Conservation (phyloP, 2,329 filamentous ascomycete genomes). For the Dothideomycetes sp. region DNA sequence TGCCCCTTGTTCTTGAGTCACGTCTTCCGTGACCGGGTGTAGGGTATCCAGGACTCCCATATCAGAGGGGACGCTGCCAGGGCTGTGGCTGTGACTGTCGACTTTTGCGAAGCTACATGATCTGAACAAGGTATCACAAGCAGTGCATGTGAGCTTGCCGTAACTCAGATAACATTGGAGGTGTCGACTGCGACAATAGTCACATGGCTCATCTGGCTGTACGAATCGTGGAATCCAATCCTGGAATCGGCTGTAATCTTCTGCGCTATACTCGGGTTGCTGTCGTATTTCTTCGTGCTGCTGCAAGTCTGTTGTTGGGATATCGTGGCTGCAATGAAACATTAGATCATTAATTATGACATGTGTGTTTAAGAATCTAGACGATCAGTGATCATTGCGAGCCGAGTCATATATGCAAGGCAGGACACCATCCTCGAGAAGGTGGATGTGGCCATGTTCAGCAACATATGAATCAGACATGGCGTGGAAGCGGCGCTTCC, state of each 20-base stretch:
- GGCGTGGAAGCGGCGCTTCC: not conserved
- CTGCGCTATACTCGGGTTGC: constrained; percentile 4
- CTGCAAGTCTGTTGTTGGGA: too few species aligned
- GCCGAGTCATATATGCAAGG: not conserved
- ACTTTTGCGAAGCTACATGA: constrained; percentile 34
- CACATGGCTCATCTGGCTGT: constrained; percentile 33
- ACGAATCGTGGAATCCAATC: constrained; percentile 36
- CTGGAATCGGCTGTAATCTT: constrained; percentile 31
- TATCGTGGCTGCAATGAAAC: too few species aligned
- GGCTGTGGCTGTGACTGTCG: constrained; percentile 14
- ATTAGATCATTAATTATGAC: not conserved
- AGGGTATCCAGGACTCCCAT: constrained; percentile 35
- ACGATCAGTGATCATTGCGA: not conserved
- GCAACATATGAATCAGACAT: too few species aligned
- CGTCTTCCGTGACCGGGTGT: constrained; percentile 34
- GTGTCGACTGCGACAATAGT: constrained; percentile 35
- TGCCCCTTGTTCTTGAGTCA: constrained; percentile 19
- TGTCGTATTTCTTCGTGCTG: not conserved
- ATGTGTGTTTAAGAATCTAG: not conserved
- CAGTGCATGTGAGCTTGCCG: constrained; percentile 31
- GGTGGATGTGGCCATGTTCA: too few species aligned
- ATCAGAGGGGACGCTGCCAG: constrained; percentile 11
- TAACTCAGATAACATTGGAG: constrained; percentile 34
- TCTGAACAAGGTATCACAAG: constrained; percentile 37
- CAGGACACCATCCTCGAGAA: too few species aligned